Evolutionary conservation across 176 grass and related monocot species (phyloP).

Genomic region (Triticum dicoccoides): DNA sequence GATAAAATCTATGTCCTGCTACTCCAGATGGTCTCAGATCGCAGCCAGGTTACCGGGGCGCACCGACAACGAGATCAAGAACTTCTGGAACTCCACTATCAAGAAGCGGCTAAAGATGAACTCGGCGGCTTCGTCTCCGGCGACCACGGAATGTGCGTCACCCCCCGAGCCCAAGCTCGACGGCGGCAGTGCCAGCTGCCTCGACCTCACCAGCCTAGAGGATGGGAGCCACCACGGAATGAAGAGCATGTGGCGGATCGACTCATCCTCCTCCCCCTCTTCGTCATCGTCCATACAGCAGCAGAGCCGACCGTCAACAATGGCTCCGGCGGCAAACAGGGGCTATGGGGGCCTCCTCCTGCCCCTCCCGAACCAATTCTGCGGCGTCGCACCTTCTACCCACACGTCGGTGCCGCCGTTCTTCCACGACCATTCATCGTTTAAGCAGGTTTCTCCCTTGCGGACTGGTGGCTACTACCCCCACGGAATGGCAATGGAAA

Average conservation of each 20-base stretch:
- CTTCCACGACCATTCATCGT: conserved; percentile 44
- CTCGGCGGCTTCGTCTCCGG: conserved; percentile 34
- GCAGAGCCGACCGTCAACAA: conserved; percentile 1
- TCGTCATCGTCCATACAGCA: conserved; percentile 53
- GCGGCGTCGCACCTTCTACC: not conserved
- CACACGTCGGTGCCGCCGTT: conserved; percentile 22
- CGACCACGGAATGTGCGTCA: conserved; percentile 27
- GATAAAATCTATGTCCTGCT: conserved; percentile 30
- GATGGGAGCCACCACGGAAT: conserved; percentile 27
- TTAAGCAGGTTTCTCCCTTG: conserved; percentile 31
- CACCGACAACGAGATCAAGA: conserved; percentile 99
- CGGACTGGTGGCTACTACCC: conserved; percentile 20
- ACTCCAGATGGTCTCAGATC: conserved; percentile 92
- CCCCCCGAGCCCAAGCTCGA: conserved; percentile 48
- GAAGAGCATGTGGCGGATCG: conserved; percentile 47
- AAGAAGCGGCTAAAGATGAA: conserved; percentile 83
- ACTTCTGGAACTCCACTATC: conserved; percentile 99
- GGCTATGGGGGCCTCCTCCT: conserved; percentile 62
- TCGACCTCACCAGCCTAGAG: conserved; percentile 24
- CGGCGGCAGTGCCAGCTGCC: conserved; percentile 21
- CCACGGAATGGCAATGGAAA: conserved; percentile 42
- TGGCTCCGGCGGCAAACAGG: not conserved
- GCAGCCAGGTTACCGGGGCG: conserved; percentile 83
- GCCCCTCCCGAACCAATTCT: conserved; percentile 59
- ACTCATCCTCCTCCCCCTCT: conserved; percentile 54